Evolutionary conservation across 257 asterid genomes (phyloP), one percentile per base, ranked within the genome.

Genomic region (Nicotiana knightiana): DNA sequence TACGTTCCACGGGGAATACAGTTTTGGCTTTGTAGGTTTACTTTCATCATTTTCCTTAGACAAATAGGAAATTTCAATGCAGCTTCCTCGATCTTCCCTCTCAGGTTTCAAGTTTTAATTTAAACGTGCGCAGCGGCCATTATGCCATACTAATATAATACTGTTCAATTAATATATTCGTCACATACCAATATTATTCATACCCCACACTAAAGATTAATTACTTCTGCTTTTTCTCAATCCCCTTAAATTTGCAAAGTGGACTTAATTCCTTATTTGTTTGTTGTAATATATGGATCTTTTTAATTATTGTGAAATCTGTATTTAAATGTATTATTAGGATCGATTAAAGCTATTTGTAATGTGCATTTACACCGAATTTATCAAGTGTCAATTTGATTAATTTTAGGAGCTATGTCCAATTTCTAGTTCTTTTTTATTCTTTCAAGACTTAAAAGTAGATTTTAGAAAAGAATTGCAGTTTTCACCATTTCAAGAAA

Each of bases 21-120:
- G 75, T 33, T 7, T 17, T 67, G 4, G 51, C 4, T 64, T 64
- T 64, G 11, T 64, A 21, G n/a, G 16, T 43, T 67, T 33, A 66
- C 28, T 16, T 66, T 67, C 51, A 17, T 32, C 6, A 67, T 16
- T 67, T 16, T 33, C 75, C 53, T 67, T 67, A 21, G 75, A 67
- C 75, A 67, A 67, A 16, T 33, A 43, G 79, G 79, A 75, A 75
- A 75, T 26, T 75, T 51, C 79, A 75, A 6, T 75, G 79, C 79
- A 75, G 3, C 63, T 75, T 75, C 79, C 79, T 48, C 35, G 33
- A 30, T 32, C 35, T 48, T 21, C 61, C 15, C 21, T 30, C 39
- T 12, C 43, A 26, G 5, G 30, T 28, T 63, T 33, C 11, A 28
- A 4, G 9, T 64, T 64, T 30, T 10, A 64, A 64, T 64, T 30